These are phyloP conservation scores for Stachybotrys chlorohalonatus DNA, from an alignment of 2,329 filamentous ascomycete species.

Conservation along the genomic window DNA sequence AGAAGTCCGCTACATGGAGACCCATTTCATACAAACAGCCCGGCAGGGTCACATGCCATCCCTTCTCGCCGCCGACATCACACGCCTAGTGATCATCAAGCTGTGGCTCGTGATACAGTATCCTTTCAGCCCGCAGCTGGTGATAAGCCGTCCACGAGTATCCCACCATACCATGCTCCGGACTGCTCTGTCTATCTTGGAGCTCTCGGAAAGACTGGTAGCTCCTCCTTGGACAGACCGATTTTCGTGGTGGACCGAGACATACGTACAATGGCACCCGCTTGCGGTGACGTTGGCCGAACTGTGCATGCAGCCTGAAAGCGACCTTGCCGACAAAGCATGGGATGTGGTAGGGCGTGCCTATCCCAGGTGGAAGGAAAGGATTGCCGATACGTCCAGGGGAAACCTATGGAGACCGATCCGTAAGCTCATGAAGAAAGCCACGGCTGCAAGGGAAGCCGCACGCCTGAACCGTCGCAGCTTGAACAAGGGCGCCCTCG, in stretches of 20 bases:
- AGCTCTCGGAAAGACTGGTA: constrained; percentile 24
- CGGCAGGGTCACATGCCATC: constrained; percentile 23
- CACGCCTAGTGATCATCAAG: constrained; percentile 34
- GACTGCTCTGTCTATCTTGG: constrained; percentile 37
- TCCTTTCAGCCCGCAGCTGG: constrained; percentile 25
- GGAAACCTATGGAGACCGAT: constrained; percentile 46
- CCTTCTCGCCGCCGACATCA: constrained; percentile 26
- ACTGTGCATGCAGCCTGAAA: constrained; percentile 37
- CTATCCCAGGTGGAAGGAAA: constrained; percentile 31
- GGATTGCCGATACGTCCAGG: constrained; percentile 38
- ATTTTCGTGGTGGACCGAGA: constrained; percentile 39
- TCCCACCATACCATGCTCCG: constrained; percentile 33
- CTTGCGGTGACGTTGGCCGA: constrained; percentile 43
- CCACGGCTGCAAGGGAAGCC: constrained; percentile 28
- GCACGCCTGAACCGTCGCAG: constrained; percentile 16
- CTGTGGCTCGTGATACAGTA: constrained; percentile 37
- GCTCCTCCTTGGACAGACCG: constrained; percentile 23
- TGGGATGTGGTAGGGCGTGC: constrained; percentile 39
- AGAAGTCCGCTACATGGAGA: constrained; percentile 28
- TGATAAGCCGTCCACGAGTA: constrained; percentile 19
- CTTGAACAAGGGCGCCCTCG: constrained; percentile 5
- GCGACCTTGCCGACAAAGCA: constrained; percentile 35
- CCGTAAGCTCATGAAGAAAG: constrained; percentile 41
- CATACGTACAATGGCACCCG: constrained; percentile 46
- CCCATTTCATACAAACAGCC: constrained; percentile 26